These are phyloP conservation scores for Lathyrus oleraceus DNA, from an alignment of 306 rosid genomes.

Conservation along the genomic window DNA sequence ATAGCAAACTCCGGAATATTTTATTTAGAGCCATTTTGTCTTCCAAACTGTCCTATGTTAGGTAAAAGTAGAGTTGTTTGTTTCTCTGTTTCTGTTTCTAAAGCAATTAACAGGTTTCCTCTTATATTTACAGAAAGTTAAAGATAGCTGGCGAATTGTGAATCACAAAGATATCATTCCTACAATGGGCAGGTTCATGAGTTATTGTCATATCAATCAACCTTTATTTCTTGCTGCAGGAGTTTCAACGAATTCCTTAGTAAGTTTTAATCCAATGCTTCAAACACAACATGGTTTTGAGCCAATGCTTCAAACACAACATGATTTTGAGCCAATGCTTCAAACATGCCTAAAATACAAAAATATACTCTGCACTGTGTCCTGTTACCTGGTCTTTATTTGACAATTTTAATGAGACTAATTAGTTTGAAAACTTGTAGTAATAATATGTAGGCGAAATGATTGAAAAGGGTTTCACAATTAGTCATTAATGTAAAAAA, in stretches of 20 bases:
- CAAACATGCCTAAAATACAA: not conserved
- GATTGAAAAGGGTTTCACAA: too few species aligned
- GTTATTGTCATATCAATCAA: slow-evolving; percentile 93
- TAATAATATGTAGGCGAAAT: too few species aligned
- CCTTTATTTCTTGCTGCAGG: slow-evolving; percentile 89
- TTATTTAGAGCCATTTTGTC: slow-evolving; percentile 7
- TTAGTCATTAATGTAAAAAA: too few species aligned
- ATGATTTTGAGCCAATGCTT: not conserved
- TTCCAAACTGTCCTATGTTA: not conserved
- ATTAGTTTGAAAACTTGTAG: slow-evolving; percentile 23
- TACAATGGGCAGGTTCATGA: slow-evolving; percentile 90
- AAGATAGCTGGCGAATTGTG: slow-evolving; percentile 97
- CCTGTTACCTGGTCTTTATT: not conserved
- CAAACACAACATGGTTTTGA: not conserved
- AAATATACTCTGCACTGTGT: not conserved
- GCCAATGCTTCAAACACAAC: not conserved
- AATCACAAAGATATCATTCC: slow-evolving; percentile 98
- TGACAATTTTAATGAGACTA: slow-evolving; percentile 5
- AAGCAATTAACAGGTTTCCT: slow-evolving; percentile 23
- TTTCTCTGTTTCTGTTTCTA: slow-evolving; percentile 29
- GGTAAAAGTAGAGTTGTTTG: not conserved
- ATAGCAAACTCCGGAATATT: not conserved
- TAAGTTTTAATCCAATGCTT: slow-evolving; percentile 45
- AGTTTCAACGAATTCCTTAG: slow-evolving; percentile 61
- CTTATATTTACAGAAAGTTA: slow-evolving; percentile 73